These are phyloP conservation scores for Aureobasidium subglaciale DNA, from an alignment of 2,329 filamentous ascomycete species.

Conservation along the genomic window DNA sequence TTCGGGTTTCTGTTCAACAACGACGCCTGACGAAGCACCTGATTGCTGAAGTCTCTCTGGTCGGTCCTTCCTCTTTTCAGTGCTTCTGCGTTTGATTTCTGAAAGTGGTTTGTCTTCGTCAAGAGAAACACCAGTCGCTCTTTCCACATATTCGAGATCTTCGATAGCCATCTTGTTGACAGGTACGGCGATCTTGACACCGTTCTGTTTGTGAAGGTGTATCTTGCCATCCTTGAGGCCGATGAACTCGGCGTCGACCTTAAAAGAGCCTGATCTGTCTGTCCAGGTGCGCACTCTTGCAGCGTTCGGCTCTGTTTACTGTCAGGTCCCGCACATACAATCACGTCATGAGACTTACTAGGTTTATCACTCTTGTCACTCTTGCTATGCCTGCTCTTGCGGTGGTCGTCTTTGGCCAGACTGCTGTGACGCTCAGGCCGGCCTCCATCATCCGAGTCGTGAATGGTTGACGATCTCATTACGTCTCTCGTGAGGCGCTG, in stretches of 20 bases:
- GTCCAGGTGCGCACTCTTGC: constrained; percentile 87
- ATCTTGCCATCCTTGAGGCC: constrained; percentile 94
- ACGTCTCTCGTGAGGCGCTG: constrained; percentile 76
- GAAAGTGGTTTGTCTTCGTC: constrained; percentile 89
- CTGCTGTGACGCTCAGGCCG: constrained; percentile 68
- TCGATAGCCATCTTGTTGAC: constrained; percentile 91
- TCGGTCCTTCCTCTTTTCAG: constrained; percentile 43
- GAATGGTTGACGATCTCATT: constrained; percentile 55
- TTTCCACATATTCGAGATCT: constrained; percentile 92
- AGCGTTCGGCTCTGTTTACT: constrained; percentile 64
- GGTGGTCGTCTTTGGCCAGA: constrained; percentile 65
- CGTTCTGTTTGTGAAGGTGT: constrained; percentile 94
- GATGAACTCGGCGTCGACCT: constrained; percentile 93
- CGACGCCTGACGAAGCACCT: constrained; percentile 47
- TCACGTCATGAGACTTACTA: constrained; percentile 50
- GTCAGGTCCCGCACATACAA: constrained; percentile 7
- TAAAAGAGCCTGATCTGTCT: constrained; percentile 91
- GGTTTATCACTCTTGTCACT: constrained; percentile 62
- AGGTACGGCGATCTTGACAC: constrained; percentile 95
- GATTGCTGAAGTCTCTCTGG: constrained; percentile 18
- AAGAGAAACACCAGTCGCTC: constrained; percentile 74
- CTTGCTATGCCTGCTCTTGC: constrained; percentile 48
- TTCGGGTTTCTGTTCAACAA: constrained; percentile 61
- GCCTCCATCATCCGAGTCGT: constrained; percentile 38
- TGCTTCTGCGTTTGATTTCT: constrained; percentile 58